A percentile compares a stretch with the other conserved stretches of the same genome.
Conservation (phyloP, 2,329 filamentous ascomycete species). For the Cercospora zeae-maydis region DNA sequence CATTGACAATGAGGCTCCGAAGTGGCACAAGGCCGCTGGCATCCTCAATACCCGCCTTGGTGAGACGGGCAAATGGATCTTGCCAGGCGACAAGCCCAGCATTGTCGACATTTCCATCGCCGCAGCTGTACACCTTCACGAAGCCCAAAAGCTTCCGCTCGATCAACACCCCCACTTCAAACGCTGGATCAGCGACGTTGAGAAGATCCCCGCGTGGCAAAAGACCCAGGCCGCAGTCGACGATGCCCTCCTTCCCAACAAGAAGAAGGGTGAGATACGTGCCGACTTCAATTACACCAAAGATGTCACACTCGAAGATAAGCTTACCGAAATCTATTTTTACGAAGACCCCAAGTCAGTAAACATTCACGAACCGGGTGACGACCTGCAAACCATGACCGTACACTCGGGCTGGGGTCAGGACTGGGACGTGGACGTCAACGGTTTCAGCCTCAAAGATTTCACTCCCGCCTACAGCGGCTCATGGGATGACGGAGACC, state of each 20-base stretch:
- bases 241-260: constrained; percentile 37
- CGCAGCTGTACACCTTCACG: constrained; percentile 41
- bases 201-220: constrained; percentile 40
- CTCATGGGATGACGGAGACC: constrained; percentile 42
- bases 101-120: constrained; percentile 45
- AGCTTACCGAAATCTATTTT: constrained; percentile 44
- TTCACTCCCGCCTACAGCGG: constrained; percentile 30
- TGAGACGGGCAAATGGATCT: constrained; percentile 37
- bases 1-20: constrained; percentile 37
- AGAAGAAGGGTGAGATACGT: constrained; percentile 34
- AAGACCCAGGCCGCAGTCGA: constrained; percentile 42
- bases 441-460: constrained; percentile 47
- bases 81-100: constrained; percentile 38
- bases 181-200: constrained; percentile 41
- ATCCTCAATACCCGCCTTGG: constrained; percentile 39
- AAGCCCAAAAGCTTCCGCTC: constrained; percentile 37
- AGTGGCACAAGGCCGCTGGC: constrained; percentile 38
- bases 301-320: constrained; percentile 35
- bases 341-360: constrained; percentile 39
- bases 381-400: constrained; percentile 38
- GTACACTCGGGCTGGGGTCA: constrained; percentile 44
- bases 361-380: constrained; percentile 44
- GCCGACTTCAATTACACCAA: constrained; percentile 49
- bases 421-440: constrained; percentile 45
- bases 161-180: constrained; percentile 40